A percentile compares a stretch with the other conserved stretches of the same genome.
Evolutionary conservation across 73 alveolate species (phyloP).

Genomic region (Loxodes magnus): DNA sequence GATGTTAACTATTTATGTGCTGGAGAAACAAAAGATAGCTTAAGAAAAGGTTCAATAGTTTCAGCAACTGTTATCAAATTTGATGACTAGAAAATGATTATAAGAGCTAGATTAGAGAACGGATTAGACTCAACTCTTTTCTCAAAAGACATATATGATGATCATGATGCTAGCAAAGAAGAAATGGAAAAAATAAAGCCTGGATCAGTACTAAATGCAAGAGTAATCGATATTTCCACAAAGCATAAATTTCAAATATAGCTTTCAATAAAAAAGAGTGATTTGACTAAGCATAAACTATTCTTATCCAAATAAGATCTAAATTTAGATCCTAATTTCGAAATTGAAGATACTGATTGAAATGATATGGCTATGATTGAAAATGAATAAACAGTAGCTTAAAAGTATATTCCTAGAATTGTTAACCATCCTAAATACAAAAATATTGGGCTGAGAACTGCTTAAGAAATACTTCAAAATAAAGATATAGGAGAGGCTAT

Average conservation of each 20-base stretch:
- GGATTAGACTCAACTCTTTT: constrained; percentile 5
- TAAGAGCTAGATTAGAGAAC: not conserved
- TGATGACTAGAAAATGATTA: constrained; percentile 17
- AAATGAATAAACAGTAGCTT: constrained; percentile 17
- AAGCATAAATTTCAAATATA: not conserved
- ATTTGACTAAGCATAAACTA: constrained; percentile 41
- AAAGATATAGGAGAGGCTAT: constrained; percentile 76
- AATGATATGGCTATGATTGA: constrained; percentile 39
- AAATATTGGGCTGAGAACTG: constrained; percentile 55
- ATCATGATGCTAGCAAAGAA: constrained; percentile 25
- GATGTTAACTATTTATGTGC: constrained; percentile 60
- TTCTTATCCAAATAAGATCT: constrained; percentile 28
- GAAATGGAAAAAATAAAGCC: constrained; percentile 14
- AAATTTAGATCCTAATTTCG: constrained; percentile 15
- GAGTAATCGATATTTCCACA: constrained; percentile 7
- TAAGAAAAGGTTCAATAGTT: constrained; percentile 59
- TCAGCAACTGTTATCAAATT: constrained; percentile 54
- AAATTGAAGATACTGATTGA: constrained; percentile 39
- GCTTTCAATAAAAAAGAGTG: constrained; percentile 34
- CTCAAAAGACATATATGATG: not conserved
- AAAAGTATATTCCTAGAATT: constrained; percentile 53
- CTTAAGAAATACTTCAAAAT: constrained; percentile 50
- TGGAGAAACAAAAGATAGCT: constrained; percentile 50
- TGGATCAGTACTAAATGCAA: not conserved
- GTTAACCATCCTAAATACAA: constrained; percentile 71